Conservation (phyloP, 345 rosid genomes). For the Microcos paniculata region DNA sequence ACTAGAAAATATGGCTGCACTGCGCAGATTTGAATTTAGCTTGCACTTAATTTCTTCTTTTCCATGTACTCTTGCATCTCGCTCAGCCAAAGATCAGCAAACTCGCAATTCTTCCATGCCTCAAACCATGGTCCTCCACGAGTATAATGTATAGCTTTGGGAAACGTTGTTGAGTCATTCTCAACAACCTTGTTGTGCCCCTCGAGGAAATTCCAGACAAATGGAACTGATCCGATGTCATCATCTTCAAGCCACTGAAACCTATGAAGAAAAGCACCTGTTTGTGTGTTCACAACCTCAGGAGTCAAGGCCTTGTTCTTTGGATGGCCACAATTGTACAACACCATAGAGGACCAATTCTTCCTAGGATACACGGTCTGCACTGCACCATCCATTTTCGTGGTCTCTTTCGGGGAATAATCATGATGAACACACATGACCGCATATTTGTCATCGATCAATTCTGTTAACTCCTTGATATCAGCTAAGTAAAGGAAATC, state of each 20-base stretch:
- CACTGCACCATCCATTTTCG: slow-evolving; percentile 95
- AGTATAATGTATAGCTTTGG: slow-evolving; percentile 89
- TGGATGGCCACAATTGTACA: slow-evolving; percentile 90
- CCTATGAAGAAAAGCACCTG: slow-evolving; percentile 91
- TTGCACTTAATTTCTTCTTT: slow-evolving; percentile 22
- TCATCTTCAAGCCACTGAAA: slow-evolving; percentile 94
- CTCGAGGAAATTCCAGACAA: slow-evolving; percentile 94
- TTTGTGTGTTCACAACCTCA: slow-evolving; percentile 65
- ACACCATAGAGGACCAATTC: slow-evolving; percentile 99
- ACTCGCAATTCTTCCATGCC: slow-evolving; percentile 89
- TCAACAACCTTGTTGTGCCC: slow-evolving; percentile 82
- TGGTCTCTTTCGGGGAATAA: slow-evolving; percentile 83
- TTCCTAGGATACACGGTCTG: slow-evolving; percentile 95
- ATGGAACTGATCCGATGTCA: slow-evolving; percentile 84
- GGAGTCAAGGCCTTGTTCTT: slow-evolving; percentile 77
- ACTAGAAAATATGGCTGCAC: background rate
- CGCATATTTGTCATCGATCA: slow-evolving; percentile 84
- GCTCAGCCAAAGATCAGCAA: slow-evolving; percentile 84
- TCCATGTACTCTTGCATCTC: slow-evolving; percentile 65
- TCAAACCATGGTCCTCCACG: slow-evolving; percentile 99
- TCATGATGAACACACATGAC: slow-evolving; percentile 97
- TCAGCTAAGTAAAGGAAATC: slow-evolving; percentile 89
- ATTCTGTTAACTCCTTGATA: slow-evolving; percentile 70
- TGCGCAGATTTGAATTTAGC: background rate
- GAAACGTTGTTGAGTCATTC: slow-evolving; percentile 54